Base-by-base conservation (phyloP, 176 grass and related monocot species). In the Avena sativa region DNA sequence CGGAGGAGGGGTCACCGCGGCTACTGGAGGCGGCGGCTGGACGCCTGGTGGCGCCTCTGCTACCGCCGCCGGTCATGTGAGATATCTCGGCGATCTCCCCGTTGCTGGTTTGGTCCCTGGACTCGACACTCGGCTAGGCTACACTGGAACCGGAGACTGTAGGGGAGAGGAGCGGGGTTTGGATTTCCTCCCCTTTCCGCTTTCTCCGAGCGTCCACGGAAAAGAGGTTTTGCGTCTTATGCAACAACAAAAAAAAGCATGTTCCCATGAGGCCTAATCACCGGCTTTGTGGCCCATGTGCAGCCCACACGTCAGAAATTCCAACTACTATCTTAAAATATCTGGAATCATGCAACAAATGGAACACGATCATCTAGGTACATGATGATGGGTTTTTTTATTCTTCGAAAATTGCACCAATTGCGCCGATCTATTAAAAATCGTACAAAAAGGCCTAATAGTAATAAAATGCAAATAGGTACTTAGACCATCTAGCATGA, bases 51-150 rank as follows among this genome's bases (percentile, higher is more conserved):
- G 76, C 77, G 62, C 81, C 50, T 17, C 61, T 46, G 38, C 83
- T 53, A 43, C 82, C 70, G 77, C 89, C 80, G 82, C 89, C 80
- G 47, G 74, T 91, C 86, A 88, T 91, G 17, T 44, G 71, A 25
- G 71, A 51, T 34, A 17, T 76, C 86, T 40, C 70, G 81, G 32
- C 71, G 82, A 85, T 82, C 82, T 88, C 77, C 23, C 10, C 76
- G 81, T 60, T 36, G 74, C 81, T 60, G 38, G 56, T 70, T 9
- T 26, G 40, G 68, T 50, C n/a, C 28, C 63, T 17, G 46, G 53
- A 79, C 32, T 76, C 55, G 15, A 40, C 84, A 51, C 76, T 84
- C 30, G 64, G 8, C 51, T 71, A 43, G 40, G 40, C 40, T 43
- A 43, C 6, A 85, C 32, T 16, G 65, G 55, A 70, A 75, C 46